A percentile compares a stretch with the other conserved stretches of the same genome.
Evolutionary conservation across 2,329 filamentous ascomycete species (phyloP).

Genomic region (Emergomyces pasteurianus): DNA sequence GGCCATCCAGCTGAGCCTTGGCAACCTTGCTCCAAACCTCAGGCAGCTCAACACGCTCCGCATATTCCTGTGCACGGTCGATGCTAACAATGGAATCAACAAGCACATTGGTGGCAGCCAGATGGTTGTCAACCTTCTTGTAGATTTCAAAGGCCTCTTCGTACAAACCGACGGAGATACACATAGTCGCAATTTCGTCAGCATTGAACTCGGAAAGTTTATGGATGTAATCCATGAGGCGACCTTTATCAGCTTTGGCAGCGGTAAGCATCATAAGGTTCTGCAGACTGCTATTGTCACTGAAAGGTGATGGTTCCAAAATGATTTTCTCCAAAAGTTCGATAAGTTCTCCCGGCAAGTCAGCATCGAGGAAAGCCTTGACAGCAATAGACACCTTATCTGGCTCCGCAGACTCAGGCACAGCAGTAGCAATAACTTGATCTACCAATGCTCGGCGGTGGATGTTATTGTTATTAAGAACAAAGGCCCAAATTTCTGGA

Average conservation of each 20-base stretch:
- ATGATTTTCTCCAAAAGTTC: conserved; percentile 99
- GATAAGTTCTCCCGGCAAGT: conserved; percentile 87
- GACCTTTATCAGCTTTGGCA: conserved; percentile 88
- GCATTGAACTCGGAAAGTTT: conserved; percentile 79
- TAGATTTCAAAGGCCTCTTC: conserved; percentile 98
- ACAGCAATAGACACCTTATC: conserved; percentile 92
- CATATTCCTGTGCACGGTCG: conserved; percentile 89
- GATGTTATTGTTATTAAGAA: conserved; percentile 89
- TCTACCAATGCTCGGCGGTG: conserved; percentile 89
- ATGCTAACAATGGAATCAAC: conserved; percentile 97
- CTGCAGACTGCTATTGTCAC: conserved; percentile 91
- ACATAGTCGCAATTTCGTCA: conserved; percentile 84
- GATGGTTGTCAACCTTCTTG: conserved; percentile 91
- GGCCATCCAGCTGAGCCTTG: conserved; percentile 92
- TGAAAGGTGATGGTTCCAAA: conserved; percentile 97
- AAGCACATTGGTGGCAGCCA: conserved; percentile 76
- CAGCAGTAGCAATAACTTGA: conserved; percentile 89
- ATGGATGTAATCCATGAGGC: conserved; percentile 94
- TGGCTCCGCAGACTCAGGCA: conserved; percentile 83
- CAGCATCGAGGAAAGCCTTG: conserved; percentile 79
- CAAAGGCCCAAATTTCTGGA: conserved; percentile 83
- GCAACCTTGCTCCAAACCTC: conserved; percentile 98
- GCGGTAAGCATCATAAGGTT: conserved; percentile 94
- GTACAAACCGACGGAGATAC: conserved; percentile 85
- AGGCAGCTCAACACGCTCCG: conserved; percentile 82